These are phyloP conservation scores for Lipomyces chichibuensis DNA, from an alignment of 805 yeast species.

Conservation along the genomic window DNA sequence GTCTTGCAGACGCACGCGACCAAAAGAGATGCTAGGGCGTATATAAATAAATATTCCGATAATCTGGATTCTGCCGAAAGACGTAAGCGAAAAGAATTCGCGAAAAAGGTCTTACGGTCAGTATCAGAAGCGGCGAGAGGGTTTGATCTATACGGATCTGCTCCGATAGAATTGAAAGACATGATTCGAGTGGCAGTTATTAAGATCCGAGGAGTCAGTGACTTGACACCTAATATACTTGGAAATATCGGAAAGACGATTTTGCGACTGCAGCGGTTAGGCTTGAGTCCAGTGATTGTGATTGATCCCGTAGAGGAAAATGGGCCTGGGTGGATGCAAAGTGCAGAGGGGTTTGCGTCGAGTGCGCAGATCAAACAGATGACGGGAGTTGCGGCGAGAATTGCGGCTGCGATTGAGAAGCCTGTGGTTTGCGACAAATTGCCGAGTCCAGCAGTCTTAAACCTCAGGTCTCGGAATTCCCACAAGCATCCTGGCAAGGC, in stretches of 20 bases:
- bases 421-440: constrained; percentile 16
- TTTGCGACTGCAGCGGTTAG: constrained; percentile 59
- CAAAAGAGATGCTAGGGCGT: constrained; percentile 85
- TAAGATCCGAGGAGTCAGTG: constrained; percentile 51
- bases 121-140: constrained; percentile 39
- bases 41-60: constrained; percentile 66
- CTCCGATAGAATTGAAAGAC: constrained; percentile 41
- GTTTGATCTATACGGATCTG: constrained; percentile 40
- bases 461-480: background rate
- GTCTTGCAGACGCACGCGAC: constrained; percentile 90
- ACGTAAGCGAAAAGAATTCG: constrained; percentile 45
- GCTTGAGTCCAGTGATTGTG: constrained; percentile 73
- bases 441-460: background rate
- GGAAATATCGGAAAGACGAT: constrained; percentile 60
- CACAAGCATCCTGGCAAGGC: constrained; percentile 12
- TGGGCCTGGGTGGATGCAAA: constrained; percentile 20
- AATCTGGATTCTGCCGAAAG: constrained; percentile 39
- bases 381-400: constrained; percentile 11
- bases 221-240: constrained; percentile 45
- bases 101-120: constrained; percentile 41
- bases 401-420: constrained; percentile 17
- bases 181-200: constrained; percentile 57
- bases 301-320: constrained; percentile 50
- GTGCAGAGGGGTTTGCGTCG: constrained; percentile 15
- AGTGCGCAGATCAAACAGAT: constrained; percentile 17